A percentile compares a stretch with the other conserved stretches of the same genome.
These are phyloP conservation scores for Cyberlindnera suaveolens DNA, from an alignment of 805 yeast species.

Conservation along the genomic window DNA sequence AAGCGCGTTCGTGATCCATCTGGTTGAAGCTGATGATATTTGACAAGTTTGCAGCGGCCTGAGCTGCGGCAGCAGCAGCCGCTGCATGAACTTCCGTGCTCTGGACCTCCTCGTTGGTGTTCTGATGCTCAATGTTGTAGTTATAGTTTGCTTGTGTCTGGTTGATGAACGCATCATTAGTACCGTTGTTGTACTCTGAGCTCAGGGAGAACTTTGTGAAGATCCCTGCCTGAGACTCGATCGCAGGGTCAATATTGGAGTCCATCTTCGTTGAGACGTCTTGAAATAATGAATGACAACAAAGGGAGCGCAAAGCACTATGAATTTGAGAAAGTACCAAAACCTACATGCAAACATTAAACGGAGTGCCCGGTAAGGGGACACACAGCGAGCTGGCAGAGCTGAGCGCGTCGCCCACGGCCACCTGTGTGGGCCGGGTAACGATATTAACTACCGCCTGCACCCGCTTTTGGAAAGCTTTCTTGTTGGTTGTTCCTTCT, in stretches of 20 bases:
- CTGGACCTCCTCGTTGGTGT: slow-evolving; percentile 2
- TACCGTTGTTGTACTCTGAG: background rate
- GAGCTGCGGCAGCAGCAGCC: slow-evolving; percentile 16
- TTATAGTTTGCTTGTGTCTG: slow-evolving; percentile 2
- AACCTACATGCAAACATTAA: too few species aligned
- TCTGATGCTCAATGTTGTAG: slow-evolving; percentile 4
- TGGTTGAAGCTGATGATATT: slow-evolving; percentile 20
- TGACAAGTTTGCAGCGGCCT: slow-evolving; percentile 22
- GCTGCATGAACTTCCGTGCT: slow-evolving; percentile 1
- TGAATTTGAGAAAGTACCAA: too few species aligned
- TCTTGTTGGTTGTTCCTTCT: too few species aligned
- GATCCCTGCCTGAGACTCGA: slow-evolving; percentile 15
- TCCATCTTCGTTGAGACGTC: slow-evolving; percentile 10
- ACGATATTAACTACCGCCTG: too few species aligned
- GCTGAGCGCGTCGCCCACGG: too few species aligned
- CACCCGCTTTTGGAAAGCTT: too few species aligned
- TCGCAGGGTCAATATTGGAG: slow-evolving; percentile 20
- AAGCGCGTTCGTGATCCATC: slow-evolving; percentile 5
- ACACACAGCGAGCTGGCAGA: too few species aligned
- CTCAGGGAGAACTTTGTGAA: slow-evolving; percentile 18
- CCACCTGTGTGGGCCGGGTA: too few species aligned
- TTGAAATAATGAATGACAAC: too few species aligned
- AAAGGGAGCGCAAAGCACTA: too few species aligned
- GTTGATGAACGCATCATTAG: background rate
- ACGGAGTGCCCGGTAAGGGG: background rate